phyloP scores from a whole-genome alignment of 75 land plant genomes.

The Cunninghamia lanceolata region DNA sequence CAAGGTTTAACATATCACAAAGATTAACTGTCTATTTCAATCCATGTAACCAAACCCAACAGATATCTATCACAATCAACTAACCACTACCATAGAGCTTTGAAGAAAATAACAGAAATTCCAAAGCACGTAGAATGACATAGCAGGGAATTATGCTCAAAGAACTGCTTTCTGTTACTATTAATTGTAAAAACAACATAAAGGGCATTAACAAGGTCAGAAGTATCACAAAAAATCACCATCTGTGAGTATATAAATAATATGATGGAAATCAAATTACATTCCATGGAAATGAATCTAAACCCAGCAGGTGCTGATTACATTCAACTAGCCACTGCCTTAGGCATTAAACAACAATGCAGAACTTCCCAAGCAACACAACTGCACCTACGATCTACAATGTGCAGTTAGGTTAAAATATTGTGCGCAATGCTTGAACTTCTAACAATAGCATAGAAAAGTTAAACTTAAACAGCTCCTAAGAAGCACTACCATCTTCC shows the following conservation, averaged over 20 bases:
- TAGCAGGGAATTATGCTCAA: not conserved
- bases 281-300: not conserved
- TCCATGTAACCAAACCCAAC: not conserved
- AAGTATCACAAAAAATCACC: too few relatives aligned
- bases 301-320: not conserved
- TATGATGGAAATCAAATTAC: not conserved
- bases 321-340: not conserved
- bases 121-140: not conserved
- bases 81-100: not conserved
- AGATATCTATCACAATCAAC: not conserved
- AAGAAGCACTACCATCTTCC: not conserved
- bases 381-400: not conserved
- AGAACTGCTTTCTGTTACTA: not conserved
- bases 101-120: not conserved
- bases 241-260: too few relatives aligned
- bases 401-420: not conserved
- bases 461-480: too few relatives aligned
- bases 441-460: not conserved
- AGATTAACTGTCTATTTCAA: not conserved
- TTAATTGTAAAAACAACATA: too few relatives aligned
- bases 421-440: not conserved
- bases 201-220: too few relatives aligned
- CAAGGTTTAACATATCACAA: too few relatives aligned
- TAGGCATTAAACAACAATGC: not conserved
- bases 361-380: not conserved